A percentile compares a stretch with the other conserved stretches of the same genome.
phyloP scores from a whole-genome alignment of 2,329 filamentous ascomycete species.

The Colletotrichum sp. region DNA sequence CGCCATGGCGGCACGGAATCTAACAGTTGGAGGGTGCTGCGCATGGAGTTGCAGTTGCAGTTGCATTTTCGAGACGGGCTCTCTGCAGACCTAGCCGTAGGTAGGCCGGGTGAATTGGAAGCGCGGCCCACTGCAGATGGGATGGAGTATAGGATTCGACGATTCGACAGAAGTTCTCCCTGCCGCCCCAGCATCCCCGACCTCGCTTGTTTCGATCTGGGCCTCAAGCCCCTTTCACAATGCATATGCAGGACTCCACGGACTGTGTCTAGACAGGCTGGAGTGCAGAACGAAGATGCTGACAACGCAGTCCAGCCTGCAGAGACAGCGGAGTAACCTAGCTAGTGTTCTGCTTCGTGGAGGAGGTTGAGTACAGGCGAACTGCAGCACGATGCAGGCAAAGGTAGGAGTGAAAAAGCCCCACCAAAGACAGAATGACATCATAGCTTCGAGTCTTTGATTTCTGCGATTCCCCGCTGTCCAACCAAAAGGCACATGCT shows the following conservation, averaged over 20 bases:
- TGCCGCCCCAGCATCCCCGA: neutral
- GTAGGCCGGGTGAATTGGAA: neutral
- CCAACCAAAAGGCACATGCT: conserved; percentile 12
- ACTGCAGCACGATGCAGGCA: neutral
- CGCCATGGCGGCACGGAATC: conserved; percentile 5
- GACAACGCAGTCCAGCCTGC: neutral
- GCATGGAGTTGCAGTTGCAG: neutral
- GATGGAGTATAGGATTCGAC: neutral
- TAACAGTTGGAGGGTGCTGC: neutral
- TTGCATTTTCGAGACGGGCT: neutral
- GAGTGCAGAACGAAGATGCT: neutral
- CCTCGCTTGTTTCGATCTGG: conserved; percentile 13
- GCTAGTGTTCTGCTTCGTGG: neutral
- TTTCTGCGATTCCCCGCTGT: neutral
- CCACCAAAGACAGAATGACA: conserved; percentile 9
- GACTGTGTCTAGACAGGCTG: conserved; percentile 4
- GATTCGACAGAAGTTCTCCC: neutral
- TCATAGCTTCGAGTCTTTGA: neutral
- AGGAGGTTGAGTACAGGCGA: neutral
- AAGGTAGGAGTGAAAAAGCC: neutral
- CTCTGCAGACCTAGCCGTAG: neutral
- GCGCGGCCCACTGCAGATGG: neutral
- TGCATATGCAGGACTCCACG: conserved; percentile 16
- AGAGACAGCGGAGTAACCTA: neutral
- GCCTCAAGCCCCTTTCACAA: conserved; percentile 14